Percentiles rank a stretch among this genome's conserved stretches.
Conservation (phyloP, 257 asterid genomes). For the Solanum pinnatisectum region DNA sequence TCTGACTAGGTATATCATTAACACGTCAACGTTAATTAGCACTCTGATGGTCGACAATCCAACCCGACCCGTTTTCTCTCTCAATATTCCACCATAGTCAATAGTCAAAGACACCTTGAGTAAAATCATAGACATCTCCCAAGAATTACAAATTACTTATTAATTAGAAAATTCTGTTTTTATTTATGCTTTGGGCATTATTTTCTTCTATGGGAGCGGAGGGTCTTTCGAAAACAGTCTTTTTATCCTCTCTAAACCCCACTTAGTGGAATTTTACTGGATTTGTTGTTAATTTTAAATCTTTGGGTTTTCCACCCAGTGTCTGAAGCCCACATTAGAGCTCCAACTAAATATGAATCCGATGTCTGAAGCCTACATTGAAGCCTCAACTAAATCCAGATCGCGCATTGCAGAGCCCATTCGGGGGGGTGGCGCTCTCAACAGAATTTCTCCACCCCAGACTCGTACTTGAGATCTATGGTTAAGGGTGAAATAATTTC, state of each 20-base stretch:
- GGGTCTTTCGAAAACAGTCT: too few species aligned
- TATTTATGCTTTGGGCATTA: not conserved
- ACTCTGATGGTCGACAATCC: not conserved
- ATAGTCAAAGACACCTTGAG: not conserved
- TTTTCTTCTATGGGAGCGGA: not conserved
- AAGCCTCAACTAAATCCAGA: too few species aligned
- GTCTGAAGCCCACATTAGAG: rapidly evolving
- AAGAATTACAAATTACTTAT: not conserved
- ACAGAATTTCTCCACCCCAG: too few species aligned
- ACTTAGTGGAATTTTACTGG: too few species aligned
- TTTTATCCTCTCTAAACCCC: too few species aligned
- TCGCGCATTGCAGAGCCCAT: too few species aligned
- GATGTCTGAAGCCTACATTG: too few species aligned
- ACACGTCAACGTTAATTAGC: not conserved
- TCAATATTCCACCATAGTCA: not conserved
- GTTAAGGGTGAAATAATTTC: rapidly evolving
- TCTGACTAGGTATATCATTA: not conserved
- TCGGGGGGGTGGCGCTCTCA: too few species aligned
- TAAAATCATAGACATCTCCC: not conserved
- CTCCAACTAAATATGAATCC: too few species aligned
- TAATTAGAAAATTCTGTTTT: not conserved
- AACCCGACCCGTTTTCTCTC: not conserved
- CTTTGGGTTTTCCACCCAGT: rapidly evolving
- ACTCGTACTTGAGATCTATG: too few species aligned
- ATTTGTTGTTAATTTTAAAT: too few species aligned